Conservation (phyloP, 2,329 filamentous ascomycete genomes). For the Ascochyta koolunga region DNA sequence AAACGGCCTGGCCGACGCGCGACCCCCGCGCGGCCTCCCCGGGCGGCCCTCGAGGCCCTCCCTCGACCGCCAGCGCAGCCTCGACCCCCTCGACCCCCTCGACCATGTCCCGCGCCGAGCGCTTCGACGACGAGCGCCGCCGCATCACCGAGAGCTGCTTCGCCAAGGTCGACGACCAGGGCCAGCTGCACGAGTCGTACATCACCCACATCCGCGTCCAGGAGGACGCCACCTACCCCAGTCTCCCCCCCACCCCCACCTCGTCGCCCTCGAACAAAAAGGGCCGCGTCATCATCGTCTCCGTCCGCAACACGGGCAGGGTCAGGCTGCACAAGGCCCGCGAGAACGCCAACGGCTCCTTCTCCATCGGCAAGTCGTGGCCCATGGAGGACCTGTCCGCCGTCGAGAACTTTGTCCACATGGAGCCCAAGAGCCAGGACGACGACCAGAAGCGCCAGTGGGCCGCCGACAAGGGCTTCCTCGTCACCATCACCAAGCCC, state of each 20-base stretch:
- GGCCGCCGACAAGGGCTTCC: constrained; percentile 84
- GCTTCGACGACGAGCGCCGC: constrained; percentile 95
- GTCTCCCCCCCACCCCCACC: constrained; percentile 80
- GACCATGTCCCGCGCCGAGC: constrained; percentile 67
- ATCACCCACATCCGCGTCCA: constrained; percentile 94
- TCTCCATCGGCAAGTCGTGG: constrained; percentile 99
- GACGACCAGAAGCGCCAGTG: constrained; percentile 71
- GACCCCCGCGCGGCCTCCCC: constrained; percentile 30
- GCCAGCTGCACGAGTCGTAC: constrained; percentile 87
- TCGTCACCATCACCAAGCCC: constrained; percentile 86
- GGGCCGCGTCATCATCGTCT: constrained; percentile 86
- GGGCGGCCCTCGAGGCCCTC: constrained; percentile 35
- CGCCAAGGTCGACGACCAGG: constrained; percentile 84
- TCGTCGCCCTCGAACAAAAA: constrained; percentile 80
- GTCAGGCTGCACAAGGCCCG: constrained; percentile 97
- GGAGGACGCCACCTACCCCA: constrained; percentile 84
- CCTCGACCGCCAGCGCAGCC: constrained; percentile 34
- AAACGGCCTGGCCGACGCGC: constrained; percentile 33
- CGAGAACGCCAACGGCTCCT: constrained; percentile 91
- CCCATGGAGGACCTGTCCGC: constrained; percentile 85
- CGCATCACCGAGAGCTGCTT: constrained; percentile 96
- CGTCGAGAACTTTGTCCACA: constrained; percentile 80
- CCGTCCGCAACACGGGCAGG: constrained; percentile 87
- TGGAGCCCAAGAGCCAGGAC: constrained; percentile 62
- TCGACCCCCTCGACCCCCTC: constrained; percentile 32